Evolutionary conservation across 371 early-diverging fungal genomes (phyloP).

Genomic region (Rhizopus sp.): DNA sequence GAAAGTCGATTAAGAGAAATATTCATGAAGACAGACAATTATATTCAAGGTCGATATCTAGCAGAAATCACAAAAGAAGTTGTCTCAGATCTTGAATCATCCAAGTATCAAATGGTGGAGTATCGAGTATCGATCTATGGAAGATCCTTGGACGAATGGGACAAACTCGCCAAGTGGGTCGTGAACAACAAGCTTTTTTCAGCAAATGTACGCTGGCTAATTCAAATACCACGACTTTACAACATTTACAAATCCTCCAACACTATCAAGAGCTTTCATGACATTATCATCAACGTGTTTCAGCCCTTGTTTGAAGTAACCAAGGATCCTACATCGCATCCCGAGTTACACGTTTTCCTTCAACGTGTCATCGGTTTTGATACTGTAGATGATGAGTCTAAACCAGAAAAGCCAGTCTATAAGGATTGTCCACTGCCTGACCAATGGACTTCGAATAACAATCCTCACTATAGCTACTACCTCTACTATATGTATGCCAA

Average conservation of each 20-base stretch:
- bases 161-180: conserved; percentile 95
- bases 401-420: conserved; percentile 82
- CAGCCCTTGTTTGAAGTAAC: conserved; percentile 95
- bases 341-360: conserved; percentile 91
- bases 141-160: conserved; percentile 85
- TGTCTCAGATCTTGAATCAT: conserved; percentile 90
- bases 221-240: conserved; percentile 97
- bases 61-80: conserved; percentile 97
- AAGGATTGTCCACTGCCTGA: conserved; percentile 87
- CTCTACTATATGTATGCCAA: conserved; percentile 96
- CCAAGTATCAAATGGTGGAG: conserved; percentile 95
- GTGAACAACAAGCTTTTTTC: conserved; percentile 91
- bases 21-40: conserved; percentile 97
- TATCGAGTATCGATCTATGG: conserved; percentile 95
- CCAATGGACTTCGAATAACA: conserved; percentile 75
- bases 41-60: conserved; percentile 87
- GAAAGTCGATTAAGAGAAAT: conserved; percentile 79
- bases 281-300: conserved; percentile 86
- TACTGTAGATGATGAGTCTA: conserved; percentile 97
- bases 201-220: conserved; percentile 94
- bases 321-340: conserved; percentile 78
- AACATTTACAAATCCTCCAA: conserved; percentile 81
- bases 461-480: conserved; percentile 99
- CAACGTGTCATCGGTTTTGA: conserved; percentile 97
- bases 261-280: conserved; percentile 76